phyloP scores from a whole-genome alignment of 2,329 filamentous ascomycete genomes.

The Penicillium psychrosexuale region DNA sequence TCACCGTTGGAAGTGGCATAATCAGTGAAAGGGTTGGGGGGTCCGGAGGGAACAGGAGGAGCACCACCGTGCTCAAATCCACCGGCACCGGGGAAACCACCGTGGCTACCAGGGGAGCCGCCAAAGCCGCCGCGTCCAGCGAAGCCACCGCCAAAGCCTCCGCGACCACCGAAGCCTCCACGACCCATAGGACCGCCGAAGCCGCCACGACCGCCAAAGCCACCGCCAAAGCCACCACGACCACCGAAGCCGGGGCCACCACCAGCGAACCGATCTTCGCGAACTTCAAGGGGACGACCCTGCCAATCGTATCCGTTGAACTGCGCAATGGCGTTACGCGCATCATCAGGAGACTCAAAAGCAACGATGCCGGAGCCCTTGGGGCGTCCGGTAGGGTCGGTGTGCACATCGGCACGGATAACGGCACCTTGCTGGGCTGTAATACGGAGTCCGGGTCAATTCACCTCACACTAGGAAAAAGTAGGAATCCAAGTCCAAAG shows the following conservation, averaged over 20 bases:
- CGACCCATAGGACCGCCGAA: conserved; percentile 59
- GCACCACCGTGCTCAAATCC: conserved; percentile 22
- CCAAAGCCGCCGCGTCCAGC: conserved; percentile 34
- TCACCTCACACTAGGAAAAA: conserved; percentile 14
- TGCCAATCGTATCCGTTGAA: conserved; percentile 99
- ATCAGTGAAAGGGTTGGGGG: conserved; percentile 88
- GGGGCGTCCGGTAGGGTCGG: conserved; percentile 84
- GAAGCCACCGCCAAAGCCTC: conserved; percentile 55
- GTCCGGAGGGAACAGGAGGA: conserved; percentile 49
- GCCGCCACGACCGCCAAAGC: conserved; percentile 52
- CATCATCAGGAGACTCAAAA: conserved; percentile 92
- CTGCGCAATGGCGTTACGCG: conserved; percentile 90
- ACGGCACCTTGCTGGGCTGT: conserved; percentile 65
- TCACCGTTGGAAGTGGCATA: conserved; percentile 84
- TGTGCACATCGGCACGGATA: conserved; percentile 91
- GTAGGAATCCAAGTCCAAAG: conserved; percentile 12
- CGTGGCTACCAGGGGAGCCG: conserved; percentile 40
- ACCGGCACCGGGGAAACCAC: conserved; percentile 55
- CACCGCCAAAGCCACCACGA: conserved; percentile 57
- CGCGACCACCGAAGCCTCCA: conserved; percentile 44
- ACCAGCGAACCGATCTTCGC: conserved; percentile 89
- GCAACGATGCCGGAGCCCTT: conserved; percentile 97
- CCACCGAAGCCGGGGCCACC: conserved; percentile 47
- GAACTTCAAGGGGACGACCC: conserved; percentile 86
- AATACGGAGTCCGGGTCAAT: conserved; percentile 31